Conservation (phyloP, 257 asterid genomes). For the Lantana camara region DNA sequence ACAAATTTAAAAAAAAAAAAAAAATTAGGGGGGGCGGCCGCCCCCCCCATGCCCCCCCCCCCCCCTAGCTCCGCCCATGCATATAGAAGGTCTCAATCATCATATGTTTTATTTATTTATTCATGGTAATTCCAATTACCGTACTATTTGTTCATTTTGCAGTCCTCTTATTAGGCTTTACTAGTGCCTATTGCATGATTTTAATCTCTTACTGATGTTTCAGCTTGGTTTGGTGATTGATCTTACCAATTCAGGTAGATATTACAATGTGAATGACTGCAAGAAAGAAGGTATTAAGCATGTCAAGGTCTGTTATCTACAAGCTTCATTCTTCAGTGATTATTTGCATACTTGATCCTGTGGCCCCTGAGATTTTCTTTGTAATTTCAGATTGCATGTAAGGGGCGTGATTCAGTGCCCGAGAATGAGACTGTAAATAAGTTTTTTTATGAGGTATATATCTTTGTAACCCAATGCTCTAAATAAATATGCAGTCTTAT, state of each 20-base stretch:
- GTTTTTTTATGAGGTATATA: conserved; percentile 83
- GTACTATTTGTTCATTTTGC: conserved; percentile 16
- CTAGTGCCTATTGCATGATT: conserved; percentile 24
- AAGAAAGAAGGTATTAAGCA: conserved; percentile 88
- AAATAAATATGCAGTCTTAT: conserved; percentile 1
- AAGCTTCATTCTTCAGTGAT: conserved; percentile 23
- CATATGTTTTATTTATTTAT: conserved; percentile 14
- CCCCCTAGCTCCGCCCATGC: no score
- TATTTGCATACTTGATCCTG: conserved; percentile 19
- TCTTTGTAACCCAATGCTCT: conserved; percentile 9
- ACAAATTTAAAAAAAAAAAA: no score
- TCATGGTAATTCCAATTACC: neutral
- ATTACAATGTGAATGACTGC: conserved; percentile 69
- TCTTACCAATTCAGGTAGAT: conserved; percentile 89
- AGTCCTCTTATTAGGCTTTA: conserved; percentile 19
- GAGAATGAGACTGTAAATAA: conserved; percentile 85
- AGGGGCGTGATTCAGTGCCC: conserved; percentile 98
- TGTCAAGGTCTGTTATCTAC: conserved; percentile 68
- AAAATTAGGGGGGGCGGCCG: no score
- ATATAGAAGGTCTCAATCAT: neutral
- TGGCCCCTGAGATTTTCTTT: conserved; percentile 31
- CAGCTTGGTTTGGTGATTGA: conserved; percentile 98
- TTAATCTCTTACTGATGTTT: conserved; percentile 34
- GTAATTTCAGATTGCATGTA: conserved; percentile 81
- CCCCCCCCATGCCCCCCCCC: no score